Base-by-base conservation (phyloP, 108 stramenopile species). In the Epithemia pelagica region DNA sequence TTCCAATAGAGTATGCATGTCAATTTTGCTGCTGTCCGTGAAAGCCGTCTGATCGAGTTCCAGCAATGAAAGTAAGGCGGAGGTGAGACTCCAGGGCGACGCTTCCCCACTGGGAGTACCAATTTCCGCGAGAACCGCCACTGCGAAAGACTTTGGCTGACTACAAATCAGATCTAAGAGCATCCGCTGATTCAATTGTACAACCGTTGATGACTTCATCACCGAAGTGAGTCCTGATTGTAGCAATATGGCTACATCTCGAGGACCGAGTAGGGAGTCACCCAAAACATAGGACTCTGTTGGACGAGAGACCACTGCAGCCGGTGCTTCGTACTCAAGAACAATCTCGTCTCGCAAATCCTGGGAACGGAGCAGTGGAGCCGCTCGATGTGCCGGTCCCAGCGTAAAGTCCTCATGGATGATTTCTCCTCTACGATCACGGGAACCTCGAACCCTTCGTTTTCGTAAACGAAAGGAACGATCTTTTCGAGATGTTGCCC, bases 151-250 rank as follows among this genome's bases (percentile, higher is more conserved):
- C 51, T 68, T 83, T 0, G 94, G 90, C 66, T 95, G 94, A 66
- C 87, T 89, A 21, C 90, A 86, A 68, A 95, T 87, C 26, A 95
- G 69, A 71, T 95, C 90, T 30, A 95, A 65, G 31, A 95, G 84
- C 90, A 95, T 95, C 51, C 94, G 70, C 69, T 95, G 94, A 62
- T 95, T 95, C 1, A 95, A 78, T 68, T 95, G 94, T 15, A 95
- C 94, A 29, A 95, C 94, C 1, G 93, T 90, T 1, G 89, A 90
- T 21, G 85, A 82, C 72, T 91, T 91, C 84, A 95, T 85, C 8
- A 86, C 84, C 21, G 87, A 89, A 1, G 90, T 89, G 33, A 95
- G 68, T 20, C 94, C 94, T 8, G 90, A 88, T 65, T 95, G 94
- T 23, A 95, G 77, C n/a, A 95, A 71, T 28, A 91, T 91, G 21